Conservation (phyloP, 2,329 filamentous ascomycete genomes). For the Annulohypoxylon truncatum region DNA sequence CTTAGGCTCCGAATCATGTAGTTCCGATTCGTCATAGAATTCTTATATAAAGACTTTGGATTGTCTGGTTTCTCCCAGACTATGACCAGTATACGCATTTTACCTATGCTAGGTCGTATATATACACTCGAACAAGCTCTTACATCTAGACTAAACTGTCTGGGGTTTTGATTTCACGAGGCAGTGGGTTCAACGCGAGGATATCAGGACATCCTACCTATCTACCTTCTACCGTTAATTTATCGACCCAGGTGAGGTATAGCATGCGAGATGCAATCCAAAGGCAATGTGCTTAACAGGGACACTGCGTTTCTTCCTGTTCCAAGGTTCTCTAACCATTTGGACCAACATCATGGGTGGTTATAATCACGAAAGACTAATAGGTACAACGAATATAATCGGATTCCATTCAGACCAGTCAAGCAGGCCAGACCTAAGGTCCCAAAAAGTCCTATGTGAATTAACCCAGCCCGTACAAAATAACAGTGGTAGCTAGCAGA, state of each 20-base stretch:
- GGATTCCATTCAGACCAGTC: background rate
- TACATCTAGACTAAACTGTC: background rate
- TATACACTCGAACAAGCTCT: background rate
- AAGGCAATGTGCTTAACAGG: too few relatives aligned
- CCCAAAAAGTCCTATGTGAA: background rate
- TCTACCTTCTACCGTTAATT: too few relatives aligned
- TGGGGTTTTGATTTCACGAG: too few relatives aligned
- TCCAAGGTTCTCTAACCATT: too few relatives aligned
- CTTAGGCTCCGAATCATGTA: conserved; percentile 26
- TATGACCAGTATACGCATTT: conserved; percentile 7
- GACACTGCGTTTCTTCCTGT: too few relatives aligned
- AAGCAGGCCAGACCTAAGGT: background rate
- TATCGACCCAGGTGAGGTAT: too few relatives aligned
- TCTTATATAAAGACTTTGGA: conserved; percentile 12
- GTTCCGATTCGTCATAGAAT: conserved; percentile 24
- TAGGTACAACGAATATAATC: background rate
- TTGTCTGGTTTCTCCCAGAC: background rate
- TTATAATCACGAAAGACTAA: background rate
- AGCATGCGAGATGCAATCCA: too few relatives aligned
- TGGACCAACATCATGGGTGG: background rate
- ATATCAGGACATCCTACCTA: too few relatives aligned
- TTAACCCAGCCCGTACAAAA: background rate
- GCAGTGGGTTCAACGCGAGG: too few relatives aligned
- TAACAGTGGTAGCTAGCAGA: background rate
- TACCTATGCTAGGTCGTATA: conserved; percentile 15